Percentiles rank a stretch among this genome's conserved stretches.
These are phyloP conservation scores for Colletotrichum musicola DNA, from an alignment of 2,329 filamentous ascomycete species.

Conservation along the genomic window DNA sequence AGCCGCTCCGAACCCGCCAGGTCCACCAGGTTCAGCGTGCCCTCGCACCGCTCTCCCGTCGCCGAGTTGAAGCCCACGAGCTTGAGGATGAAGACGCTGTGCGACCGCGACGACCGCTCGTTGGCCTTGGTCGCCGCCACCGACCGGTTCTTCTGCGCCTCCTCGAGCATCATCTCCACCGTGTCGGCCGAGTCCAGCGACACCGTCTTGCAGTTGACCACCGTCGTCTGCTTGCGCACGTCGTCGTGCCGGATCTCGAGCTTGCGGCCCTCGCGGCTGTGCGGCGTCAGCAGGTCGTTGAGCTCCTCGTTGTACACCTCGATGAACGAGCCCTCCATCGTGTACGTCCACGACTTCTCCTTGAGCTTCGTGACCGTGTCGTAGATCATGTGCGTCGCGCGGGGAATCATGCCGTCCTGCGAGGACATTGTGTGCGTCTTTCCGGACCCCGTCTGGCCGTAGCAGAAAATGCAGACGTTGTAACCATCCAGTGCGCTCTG, in stretches of 20 bases:
- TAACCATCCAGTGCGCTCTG: constrained; percentile 97
- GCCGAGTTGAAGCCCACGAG: constrained; percentile 76
- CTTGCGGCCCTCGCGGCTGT: constrained; percentile 76
- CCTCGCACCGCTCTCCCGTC: constrained; percentile 88
- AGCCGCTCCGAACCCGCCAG: constrained; percentile 92
- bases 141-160: constrained; percentile 87
- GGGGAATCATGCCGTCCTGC: constrained; percentile 92
- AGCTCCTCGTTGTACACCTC: constrained; percentile 99
- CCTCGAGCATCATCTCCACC: constrained; percentile 83
- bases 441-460: constrained; percentile 95
- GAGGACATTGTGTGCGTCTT: constrained; percentile 98
- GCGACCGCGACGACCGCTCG: constrained; percentile 91
- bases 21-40: constrained; percentile 95
- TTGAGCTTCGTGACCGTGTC: constrained; percentile 84
- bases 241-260: constrained; percentile 92
- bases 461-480: constrained; percentile 99
- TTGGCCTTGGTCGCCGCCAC: constrained; percentile 98
- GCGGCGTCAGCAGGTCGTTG: constrained; percentile 81
- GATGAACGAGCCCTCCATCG: constrained; percentile 93
- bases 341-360: constrained; percentile 94
- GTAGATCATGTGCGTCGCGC: constrained; percentile 94
- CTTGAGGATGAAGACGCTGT: constrained; percentile 96
- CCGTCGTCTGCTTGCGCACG: constrained; percentile 81
- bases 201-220: constrained; percentile 84
- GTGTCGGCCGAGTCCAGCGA: constrained; percentile 82